phyloP scores from a whole-genome alignment of 805 yeast genomes.

The Barnettozyma botsteinii region DNA sequence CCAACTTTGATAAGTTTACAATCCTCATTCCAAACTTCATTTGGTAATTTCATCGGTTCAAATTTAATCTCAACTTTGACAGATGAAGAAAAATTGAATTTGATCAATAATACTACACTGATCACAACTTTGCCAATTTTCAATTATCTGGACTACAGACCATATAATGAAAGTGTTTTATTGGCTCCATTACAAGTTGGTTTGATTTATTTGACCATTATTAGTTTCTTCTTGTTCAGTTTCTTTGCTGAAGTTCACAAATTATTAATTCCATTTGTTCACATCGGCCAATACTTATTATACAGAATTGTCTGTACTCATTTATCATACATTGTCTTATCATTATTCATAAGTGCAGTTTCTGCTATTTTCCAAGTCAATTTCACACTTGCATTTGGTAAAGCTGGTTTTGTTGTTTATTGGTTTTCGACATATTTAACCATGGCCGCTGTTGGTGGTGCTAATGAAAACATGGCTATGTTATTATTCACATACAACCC shows the following conservation, averaged over 20 bases:
- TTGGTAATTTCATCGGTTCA: constrained; percentile 17
- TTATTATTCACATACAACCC: constrained; percentile 49
- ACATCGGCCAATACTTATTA: constrained; percentile 39
- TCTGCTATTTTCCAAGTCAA: constrained; percentile 65
- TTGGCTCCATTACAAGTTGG: constrained; percentile 73
- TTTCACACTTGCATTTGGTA: constrained; percentile 53
- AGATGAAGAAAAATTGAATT: constrained; percentile 19
- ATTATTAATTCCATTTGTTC: constrained; percentile 40
- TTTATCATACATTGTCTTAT: constrained; percentile 48
- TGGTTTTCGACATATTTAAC: constrained; percentile 68
- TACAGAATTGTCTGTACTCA: constrained; percentile 50
- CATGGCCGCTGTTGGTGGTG: constrained; percentile 73
- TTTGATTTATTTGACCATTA: constrained; percentile 60
- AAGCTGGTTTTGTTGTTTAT: constrained; percentile 63
- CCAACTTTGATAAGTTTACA: constrained; percentile 39
- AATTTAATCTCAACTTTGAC: constrained; percentile 28
- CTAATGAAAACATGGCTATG: constrained; percentile 60
- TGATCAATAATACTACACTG: constrained; percentile 21
- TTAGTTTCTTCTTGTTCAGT: constrained; percentile 65
- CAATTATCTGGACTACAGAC: constrained; percentile 40
- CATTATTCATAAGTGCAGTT: constrained; percentile 53
- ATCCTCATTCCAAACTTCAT: constrained; percentile 18
- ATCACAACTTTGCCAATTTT: constrained; percentile 34
- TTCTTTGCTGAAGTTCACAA: constrained; percentile 52
- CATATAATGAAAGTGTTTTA: constrained; percentile 43